phyloP scores from a whole-genome alignment of 225 moss, liverwort and hornwort genomes.

The Antitrichia curtipendula region DNA sequence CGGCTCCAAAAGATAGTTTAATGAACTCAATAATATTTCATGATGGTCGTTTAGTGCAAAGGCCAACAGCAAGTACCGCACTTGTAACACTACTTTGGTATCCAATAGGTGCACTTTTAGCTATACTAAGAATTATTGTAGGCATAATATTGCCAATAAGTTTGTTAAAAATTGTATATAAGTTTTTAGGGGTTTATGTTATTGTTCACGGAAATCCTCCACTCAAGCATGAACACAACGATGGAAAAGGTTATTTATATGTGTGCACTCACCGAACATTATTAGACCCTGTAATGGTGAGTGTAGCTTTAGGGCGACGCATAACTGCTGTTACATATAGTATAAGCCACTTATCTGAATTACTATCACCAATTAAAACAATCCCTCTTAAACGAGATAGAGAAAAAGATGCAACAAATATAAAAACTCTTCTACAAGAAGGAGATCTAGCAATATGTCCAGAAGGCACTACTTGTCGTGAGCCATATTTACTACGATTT shows the following conservation, averaged over 20 bases:
- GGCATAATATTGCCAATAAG: constrained; percentile 31
- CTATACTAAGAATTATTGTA: constrained; percentile 20
- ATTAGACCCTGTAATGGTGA: constrained; percentile 50
- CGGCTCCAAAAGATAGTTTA: constrained; percentile 19
- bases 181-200: constrained; percentile 23
- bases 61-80: constrained; percentile 21
- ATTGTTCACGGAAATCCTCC: constrained; percentile 30
- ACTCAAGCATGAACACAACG: neutral
- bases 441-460: constrained; percentile 63
- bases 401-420: constrained; percentile 40
- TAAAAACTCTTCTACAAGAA: constrained; percentile 24
- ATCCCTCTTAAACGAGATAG: constrained; percentile 28
- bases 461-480: constrained; percentile 71
- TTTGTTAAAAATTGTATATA: constrained; percentile 12
- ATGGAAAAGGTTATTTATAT: constrained; percentile 22
- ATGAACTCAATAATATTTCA: constrained; percentile 26
- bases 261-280: constrained; percentile 42
- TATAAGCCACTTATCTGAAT: constrained; percentile 43
- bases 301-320: constrained; percentile 18
- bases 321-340: constrained; percentile 47
- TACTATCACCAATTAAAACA: constrained; percentile 57
- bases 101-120: constrained; percentile 34
- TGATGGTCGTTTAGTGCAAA: constrained; percentile 43
- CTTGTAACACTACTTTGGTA: constrained; percentile 36
- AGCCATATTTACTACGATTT: constrained; percentile 53